Conservation (phyloP, 2,329 filamentous ascomycete species). For the Alternaria postmessia region DNA sequence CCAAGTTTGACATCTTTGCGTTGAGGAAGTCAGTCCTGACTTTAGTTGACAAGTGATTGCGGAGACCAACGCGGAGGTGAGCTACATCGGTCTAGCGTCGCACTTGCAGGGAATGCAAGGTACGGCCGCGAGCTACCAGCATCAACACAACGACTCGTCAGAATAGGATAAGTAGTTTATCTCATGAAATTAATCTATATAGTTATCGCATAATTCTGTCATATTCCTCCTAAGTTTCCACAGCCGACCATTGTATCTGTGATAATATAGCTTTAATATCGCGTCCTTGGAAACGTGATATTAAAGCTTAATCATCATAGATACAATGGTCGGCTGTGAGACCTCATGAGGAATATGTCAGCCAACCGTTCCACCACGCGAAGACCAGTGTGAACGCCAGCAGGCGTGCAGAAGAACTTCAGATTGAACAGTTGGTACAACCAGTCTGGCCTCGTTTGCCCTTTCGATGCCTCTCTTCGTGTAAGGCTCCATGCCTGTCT, state of each 20-base stretch:
- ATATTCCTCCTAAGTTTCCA: background rate
- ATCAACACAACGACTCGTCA: background rate
- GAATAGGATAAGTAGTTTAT: background rate
- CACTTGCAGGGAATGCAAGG: background rate
- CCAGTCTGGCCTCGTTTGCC: background rate
- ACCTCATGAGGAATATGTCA: no score
- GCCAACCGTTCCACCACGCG: background rate
- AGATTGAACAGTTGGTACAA: background rate
- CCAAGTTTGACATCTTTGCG: conserved; percentile 33
- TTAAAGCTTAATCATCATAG: no score
- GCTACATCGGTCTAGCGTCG: conserved; percentile 5
- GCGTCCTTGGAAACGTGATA: no score
- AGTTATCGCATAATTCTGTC: background rate
- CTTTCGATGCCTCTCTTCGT: background rate
- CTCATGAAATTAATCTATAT: background rate
- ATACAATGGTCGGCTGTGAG: no score
- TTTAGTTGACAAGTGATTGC: conserved; percentile 8
- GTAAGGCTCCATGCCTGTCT: background rate
- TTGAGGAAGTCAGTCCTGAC: background rate
- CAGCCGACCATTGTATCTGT: background rate
- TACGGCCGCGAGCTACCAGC: background rate
- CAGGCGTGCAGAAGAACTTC: background rate
- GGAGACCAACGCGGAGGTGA: conserved; percentile 16
- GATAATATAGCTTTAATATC: no score
- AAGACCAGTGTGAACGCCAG: background rate